Conservation (phyloP, 106 monocot genomes). For the Allium sativum region DNA sequence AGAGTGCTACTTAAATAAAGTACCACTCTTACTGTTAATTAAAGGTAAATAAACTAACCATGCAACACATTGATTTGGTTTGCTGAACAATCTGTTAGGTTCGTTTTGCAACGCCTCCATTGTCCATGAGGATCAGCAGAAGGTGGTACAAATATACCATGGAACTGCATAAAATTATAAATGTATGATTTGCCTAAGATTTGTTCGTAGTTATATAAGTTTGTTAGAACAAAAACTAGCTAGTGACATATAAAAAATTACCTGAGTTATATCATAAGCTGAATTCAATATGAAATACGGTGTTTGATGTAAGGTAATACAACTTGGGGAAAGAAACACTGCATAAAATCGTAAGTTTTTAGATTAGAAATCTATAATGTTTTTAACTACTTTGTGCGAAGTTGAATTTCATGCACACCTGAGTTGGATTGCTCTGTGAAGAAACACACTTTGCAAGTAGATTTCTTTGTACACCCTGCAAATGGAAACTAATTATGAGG, state of each 20-base stretch:
- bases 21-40: background rate
- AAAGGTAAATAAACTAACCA: conserved; percentile 25
- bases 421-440: conserved; percentile 18
- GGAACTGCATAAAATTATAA: conserved; percentile 36
- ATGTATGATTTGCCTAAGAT: too few species aligned
- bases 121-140: conserved; percentile 46
- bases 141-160: conserved; percentile 69
- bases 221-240: too few species aligned
- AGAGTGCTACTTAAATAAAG: too few species aligned
- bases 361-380: background rate
- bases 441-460: conserved; percentile 36
- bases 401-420: conserved; percentile 21
- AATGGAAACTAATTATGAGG: too few species aligned
- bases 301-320: conserved; percentile 35
- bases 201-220: too few species aligned
- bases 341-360: conserved; percentile 11
- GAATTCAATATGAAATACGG: conserved; percentile 90
- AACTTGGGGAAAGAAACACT: conserved; percentile 95
- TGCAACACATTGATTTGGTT: conserved; percentile 47
- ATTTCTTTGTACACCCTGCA: conserved; percentile 41
- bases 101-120: conserved; percentile 61
- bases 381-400: background rate
- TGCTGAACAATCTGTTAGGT: conserved; percentile 32
- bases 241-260: conserved; percentile 5
- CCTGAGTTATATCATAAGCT: conserved; percentile 87